These are phyloP conservation scores for Trapa bicornis DNA, from an alignment of 345 rosid genomes.

Conservation along the genomic window DNA sequence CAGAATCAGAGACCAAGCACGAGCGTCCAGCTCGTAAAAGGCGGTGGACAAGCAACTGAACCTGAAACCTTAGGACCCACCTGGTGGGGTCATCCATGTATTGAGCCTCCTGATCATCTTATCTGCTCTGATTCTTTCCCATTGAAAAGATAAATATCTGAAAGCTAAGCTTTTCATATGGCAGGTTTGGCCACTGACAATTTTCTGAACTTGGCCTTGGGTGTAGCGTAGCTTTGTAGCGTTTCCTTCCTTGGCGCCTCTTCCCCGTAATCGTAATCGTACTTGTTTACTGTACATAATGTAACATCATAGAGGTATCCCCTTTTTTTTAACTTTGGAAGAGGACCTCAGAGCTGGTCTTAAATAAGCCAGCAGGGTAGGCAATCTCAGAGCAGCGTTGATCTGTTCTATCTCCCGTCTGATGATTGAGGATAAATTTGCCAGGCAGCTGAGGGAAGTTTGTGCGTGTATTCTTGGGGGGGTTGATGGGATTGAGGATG, in stretches of 20 bases:
- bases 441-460: too few species aligned
- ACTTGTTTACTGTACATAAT: neutral
- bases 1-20: slow-evolving; percentile 60
- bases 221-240: slow-evolving; percentile 1
- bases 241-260: neutral
- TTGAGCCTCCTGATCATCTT: neutral
- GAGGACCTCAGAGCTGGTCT: too few species aligned
- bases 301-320: neutral
- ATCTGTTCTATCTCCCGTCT: too few species aligned
- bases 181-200: neutral
- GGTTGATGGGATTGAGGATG: too few species aligned
- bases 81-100: neutral
- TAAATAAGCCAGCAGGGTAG: too few species aligned
- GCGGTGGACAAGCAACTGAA: slow-evolving; percentile 69
- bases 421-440: too few species aligned
- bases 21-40: slow-evolving; percentile 89
- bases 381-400: too few species aligned
- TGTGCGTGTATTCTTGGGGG: too few species aligned
- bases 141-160: neutral
- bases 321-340: too few species aligned
- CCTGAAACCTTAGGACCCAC: neutral
- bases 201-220: neutral
- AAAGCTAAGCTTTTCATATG: neutral
- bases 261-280: neutral
- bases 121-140: neutral